A percentile compares a stretch with the other conserved stretches of the same genome.
Evolutionary conservation across 805 yeast species (phyloP).

Genomic region (Priceomyces haplophilus): DNA sequence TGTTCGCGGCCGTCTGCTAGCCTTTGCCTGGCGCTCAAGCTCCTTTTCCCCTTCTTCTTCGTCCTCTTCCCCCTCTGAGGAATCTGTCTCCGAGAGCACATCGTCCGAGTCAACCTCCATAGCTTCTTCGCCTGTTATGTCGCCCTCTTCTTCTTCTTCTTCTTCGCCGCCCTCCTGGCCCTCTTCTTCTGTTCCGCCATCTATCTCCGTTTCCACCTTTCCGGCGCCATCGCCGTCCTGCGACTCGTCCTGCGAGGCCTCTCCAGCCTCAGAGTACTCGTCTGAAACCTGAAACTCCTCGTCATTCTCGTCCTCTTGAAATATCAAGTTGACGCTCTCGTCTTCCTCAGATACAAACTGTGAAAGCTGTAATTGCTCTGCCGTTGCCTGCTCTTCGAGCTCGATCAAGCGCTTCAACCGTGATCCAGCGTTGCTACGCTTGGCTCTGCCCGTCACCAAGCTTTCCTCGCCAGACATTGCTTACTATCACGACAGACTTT

Average conservation of each 20-base stretch:
- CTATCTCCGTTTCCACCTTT: constrained; percentile 10
- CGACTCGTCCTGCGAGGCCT: constrained; percentile 13
- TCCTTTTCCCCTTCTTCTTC: constrained; percentile 72
- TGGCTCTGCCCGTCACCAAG: constrained; percentile 68
- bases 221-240: no score
- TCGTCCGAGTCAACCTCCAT: constrained; percentile 43
- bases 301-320: constrained; percentile 49
- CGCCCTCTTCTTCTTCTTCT: constrained; percentile 18
- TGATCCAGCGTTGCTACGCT: constrained; percentile 89
- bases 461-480: constrained; percentile 42
- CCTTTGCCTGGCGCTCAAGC: constrained; percentile 44
- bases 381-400: constrained; percentile 56
- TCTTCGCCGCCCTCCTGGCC: constrained; percentile 17
- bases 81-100: constrained; percentile 54
- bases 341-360: constrained; percentile 58
- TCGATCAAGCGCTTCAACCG: constrained; percentile 69
- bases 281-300: constrained; percentile 30
- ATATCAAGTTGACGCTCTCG: constrained; percentile 67
- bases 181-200: constrained; percentile 13
- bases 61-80: constrained; percentile 49
- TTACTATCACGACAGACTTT: no score
- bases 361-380: constrained; percentile 14
- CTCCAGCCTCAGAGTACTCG: constrained; percentile 18
- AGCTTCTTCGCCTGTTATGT: constrained; percentile 14
- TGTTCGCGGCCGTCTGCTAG: constrained; percentile 27